Evolutionary conservation across 805 yeast genomes (phyloP), one percentile per base, ranked within the genome.

Genomic region (Blastobotrys robertii): DNA sequence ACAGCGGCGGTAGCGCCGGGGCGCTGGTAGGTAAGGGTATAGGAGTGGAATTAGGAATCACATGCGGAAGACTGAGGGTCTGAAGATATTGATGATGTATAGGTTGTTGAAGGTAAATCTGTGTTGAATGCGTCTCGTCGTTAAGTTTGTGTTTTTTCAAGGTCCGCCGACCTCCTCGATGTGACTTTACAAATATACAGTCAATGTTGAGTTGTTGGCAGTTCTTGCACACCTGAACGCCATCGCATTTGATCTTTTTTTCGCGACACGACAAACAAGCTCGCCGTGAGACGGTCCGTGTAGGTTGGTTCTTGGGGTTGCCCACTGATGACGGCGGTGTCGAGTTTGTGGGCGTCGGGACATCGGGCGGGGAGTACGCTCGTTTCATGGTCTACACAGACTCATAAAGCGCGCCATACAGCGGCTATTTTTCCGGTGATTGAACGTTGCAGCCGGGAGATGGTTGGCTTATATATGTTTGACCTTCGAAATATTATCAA

Each of bases 201-300:
- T 41, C 43, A 10, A 41, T 14, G 14, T 41, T 41, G 39, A 34
- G 37, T 15, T 34, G 38, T 28, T 34, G 35, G 30, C 43, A 41
- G 32, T 41, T 41, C 29, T 39, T 30, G 39, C 43, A 41, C 13
- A 41, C 43, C 39, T 64, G 43, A 16, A 70, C 72, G 1, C 88
- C 86, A 50, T 83, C 88, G 65, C 94, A 84, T 47, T 80, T 73
- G 34, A 62, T 54, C 46, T 84, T 84, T 53, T 82, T 82, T 39
- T 81, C 75, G 34, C 96, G 69, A 56, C 96, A 87, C 32, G 90
- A 64, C 55, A 85, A 94, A 62, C 96, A 86, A 0, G 95, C 95
- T 54, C 84, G 90, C 0, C 43, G 19, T 2, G 43, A 41, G 4
- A 41, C 43, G 6, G 43, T 34, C 13, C 43, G 43, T 8, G 38